Evolutionary conservation across 176 grass and related monocot species (phyloP), one percentile per base, ranked within the genome.

Genomic region (Tillandsia fasciculata): DNA sequence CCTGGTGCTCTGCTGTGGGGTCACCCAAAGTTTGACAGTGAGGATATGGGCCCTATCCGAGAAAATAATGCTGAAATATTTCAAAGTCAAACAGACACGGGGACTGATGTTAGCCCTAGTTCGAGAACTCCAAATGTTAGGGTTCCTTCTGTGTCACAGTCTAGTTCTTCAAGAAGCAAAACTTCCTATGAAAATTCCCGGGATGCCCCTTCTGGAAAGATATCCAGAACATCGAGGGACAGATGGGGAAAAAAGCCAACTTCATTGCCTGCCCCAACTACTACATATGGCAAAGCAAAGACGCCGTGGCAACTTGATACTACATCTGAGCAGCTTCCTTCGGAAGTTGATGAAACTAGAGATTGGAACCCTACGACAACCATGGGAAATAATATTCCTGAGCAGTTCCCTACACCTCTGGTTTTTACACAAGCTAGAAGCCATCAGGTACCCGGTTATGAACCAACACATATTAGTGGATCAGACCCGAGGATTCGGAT

Each of bases 201-300:
- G 78, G 72, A 91, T 96, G 79, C 72, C 77, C 70, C 42, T 48
- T 17, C 54, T 79, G 77, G 74, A 74, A 84, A 85, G 48, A 56
- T 76, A 53, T 68, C 82, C 76, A 77, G 74, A 83, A 48, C 85
- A 64, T 67, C 33, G 50, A 96, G 72, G 64, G 92, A 91, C 26
- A 86, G 64, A 73, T 86, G 85, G 92, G 85, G 76, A 15, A 96
- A 83, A 82, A 88, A 66, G 69, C 52, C 75, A 72, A 65, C 65
- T 56, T 83, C 86, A 71, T 64, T 47, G 50, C 66, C 69, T 81
- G 73, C 72, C 52, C 47, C 56, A 47, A 68, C 69, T 20, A 67
- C 74, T 7, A 15, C 51, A 53, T 71, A 67, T 63, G 69, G 50
- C 42, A 91, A 81, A 81, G 75, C 42, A 72, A 84, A 80, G 51